Evolutionary conservation across 176 grass and related monocot genomes (phyloP).

Genomic region (Paspalum vaginatum): DNA sequence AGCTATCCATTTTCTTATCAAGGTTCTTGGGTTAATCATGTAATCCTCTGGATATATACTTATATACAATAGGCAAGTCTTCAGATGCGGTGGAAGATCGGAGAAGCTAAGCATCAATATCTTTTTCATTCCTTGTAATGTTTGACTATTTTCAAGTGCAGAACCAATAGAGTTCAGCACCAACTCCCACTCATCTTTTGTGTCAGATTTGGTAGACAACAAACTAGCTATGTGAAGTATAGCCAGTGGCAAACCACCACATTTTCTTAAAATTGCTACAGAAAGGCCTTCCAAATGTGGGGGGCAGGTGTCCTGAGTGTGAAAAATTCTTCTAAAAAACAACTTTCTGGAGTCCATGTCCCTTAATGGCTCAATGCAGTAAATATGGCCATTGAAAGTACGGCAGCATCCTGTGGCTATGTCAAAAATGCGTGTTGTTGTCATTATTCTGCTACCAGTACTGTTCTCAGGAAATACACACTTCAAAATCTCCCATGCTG

Average conservation of each 20-base stretch:
- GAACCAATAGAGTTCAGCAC: conserved; percentile 22
- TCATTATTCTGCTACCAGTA: conserved; percentile 10
- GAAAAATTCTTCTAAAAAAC: conserved; percentile 23
- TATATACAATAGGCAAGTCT: conserved; percentile 33
- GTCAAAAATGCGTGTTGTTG: conserved; percentile 16
- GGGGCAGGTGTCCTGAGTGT: background rate
- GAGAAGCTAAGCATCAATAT: conserved; percentile 34
- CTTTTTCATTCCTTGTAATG: background rate
- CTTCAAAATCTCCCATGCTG: conserved; percentile 11
- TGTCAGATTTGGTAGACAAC: background rate
- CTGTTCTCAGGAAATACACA: background rate
- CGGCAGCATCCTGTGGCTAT: background rate
- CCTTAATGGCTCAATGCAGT: background rate
- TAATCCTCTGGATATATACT: conserved; percentile 39
- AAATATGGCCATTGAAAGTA: background rate
- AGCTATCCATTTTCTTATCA: conserved; percentile 37
- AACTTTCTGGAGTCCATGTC: background rate
- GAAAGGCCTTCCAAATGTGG: conserved; percentile 5
- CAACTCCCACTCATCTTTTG: conserved; percentile 4
- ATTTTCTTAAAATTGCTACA: conserved; percentile 19
- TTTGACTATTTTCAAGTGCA: conserved; percentile 13
- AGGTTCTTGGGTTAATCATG: background rate
- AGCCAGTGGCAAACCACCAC: conserved; percentile 39
- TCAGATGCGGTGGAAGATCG: conserved; percentile 17
- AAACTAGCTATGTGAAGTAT: conserved; percentile 27